Evolutionary conservation across 352 stramenopile species (phyloP), one percentile per base, ranked within the genome.

Genomic region (Phytophthora podocarpi): DNA sequence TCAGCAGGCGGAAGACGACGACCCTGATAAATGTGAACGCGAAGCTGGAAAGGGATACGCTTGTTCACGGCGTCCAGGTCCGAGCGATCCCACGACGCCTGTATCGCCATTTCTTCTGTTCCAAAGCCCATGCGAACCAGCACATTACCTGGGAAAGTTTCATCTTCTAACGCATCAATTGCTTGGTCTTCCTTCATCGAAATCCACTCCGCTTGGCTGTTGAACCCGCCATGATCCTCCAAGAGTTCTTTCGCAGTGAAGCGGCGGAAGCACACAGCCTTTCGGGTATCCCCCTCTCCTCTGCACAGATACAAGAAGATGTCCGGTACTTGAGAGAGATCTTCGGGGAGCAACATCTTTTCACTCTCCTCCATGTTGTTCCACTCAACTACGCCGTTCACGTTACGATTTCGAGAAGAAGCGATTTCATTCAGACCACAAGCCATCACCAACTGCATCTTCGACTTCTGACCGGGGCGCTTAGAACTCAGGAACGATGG

Each of bases 301-400:
- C 75, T 76, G 64, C 82, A 90, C 26, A 97, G 53, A 49, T 97
- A 95, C 52, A 97, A 61, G 54, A 97, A 97, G 41, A 96, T 78
- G 37, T 97, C 89, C 3, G 90, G 90, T 9, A 97, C 83, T 59
- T 96, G 84, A 0, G 67, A 72, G 8, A 91, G 39, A 18, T 92
- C 78, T 54, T 90, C 78, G 4, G 80, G 78, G 1, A 95, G 61
- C 20, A 89, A 45, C 66, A 93, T 87, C 36, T 85, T 88, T 34
- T 93, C 84, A 26, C 74, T 90, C 54, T 96, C 76, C 32, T 78
- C 68, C 64, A 91, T 80, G 18, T 82, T 73, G 54, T 96, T 96
- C 85, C 86, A 96, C 47, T 94, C 85, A 6, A 93, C 82, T 5
- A 85, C 78, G 30, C 86, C 86, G 27, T 94, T 95, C 48, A 87